Evolutionary conservation across 129 eudicot species (phyloP), one percentile per base, ranked within the genome.

Genomic region (Flaveria ramosissima): DNA sequence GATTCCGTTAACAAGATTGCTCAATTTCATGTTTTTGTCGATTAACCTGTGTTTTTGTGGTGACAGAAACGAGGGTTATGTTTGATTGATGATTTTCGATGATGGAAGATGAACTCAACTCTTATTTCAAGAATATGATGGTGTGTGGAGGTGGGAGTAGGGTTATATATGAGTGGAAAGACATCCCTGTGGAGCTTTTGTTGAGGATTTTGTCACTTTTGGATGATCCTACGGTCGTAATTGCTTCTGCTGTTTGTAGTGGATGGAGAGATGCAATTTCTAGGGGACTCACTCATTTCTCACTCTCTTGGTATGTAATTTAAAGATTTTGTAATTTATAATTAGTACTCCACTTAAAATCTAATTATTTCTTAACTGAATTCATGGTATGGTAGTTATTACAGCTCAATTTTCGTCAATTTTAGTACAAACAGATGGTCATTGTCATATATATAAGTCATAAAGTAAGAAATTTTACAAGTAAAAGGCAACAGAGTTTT

Each of bases 201-300:
- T 45, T 89, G 80, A 75, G 89, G 78, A 86, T 86, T 60, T 15
- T 80, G 12, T 84, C 87, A 4, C 82, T 84, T 68, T 85, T 86
- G 26, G 89, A 89, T 86, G 89, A 89, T 84, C 87, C 68, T 77
- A 84, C 87, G 72, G 87, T 82, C 43, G 66, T 90, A 45, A 86
- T 83, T 69, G 90, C 90, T 78, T 88, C 90, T 68, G 90, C 86
- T 36, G 96, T 90, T 2, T 90, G 96, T 62, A 71, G 77, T 39
- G 91, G 92, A 21, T 90, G 96, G 96, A 90, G 96, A 57, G 92
- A 90, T 72, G 90, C 92, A 20, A 72, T 90, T 62, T 85, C 81
- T 65, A 78, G 82, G 78, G 96, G 96, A 6, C 85, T 83, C 15
- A 86, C 89, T 0, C 83, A 60, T 59, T 88, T 90, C 13, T 85